These are phyloP conservation scores for Tolypocladium tropicale DNA, from an alignment of 2,329 filamentous ascomycete species.

Conservation along the genomic window DNA sequence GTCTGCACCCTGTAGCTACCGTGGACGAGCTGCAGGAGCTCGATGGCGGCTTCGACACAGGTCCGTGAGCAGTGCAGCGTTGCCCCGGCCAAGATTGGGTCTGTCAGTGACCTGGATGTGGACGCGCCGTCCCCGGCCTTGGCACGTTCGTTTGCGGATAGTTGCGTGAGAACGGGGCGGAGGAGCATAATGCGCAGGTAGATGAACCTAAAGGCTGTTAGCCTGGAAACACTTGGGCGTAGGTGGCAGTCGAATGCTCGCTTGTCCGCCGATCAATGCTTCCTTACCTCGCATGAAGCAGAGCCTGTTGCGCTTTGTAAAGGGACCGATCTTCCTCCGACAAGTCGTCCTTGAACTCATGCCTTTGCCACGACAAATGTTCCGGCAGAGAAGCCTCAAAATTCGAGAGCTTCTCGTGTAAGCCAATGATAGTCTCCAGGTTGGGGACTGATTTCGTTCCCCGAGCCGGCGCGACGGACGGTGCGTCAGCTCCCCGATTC, in stretches of 20 bases:
- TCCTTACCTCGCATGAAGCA: conserved; percentile 1
- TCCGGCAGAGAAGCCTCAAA: conserved; percentile 3
- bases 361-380: neutral
- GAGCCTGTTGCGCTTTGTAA: neutral
- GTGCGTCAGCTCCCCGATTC: neutral
- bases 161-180: conserved; percentile 11
- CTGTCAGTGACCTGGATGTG: conserved; percentile 1
- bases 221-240: too few relatives aligned
- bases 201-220: neutral
- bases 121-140: neutral
- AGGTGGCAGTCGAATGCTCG: too few relatives aligned
- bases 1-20: conserved; percentile 15
- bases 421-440: conserved; percentile 1
- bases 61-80: conserved; percentile 15
- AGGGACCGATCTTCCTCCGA: neutral
- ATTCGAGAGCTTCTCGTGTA: conserved; percentile 5
- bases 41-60: conserved; percentile 18
- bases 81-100: conserved; percentile 1
- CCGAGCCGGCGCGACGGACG: neutral
- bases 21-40: conserved; percentile 18
- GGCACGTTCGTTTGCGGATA: conserved; percentile 7
- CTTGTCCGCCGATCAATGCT: neutral
- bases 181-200: conserved; percentile 8
- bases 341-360: neutral
- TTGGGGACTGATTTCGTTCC: neutral